Conservation (phyloP, 352 stramenopile genomes). For the Phytophthora multivora region DNA sequence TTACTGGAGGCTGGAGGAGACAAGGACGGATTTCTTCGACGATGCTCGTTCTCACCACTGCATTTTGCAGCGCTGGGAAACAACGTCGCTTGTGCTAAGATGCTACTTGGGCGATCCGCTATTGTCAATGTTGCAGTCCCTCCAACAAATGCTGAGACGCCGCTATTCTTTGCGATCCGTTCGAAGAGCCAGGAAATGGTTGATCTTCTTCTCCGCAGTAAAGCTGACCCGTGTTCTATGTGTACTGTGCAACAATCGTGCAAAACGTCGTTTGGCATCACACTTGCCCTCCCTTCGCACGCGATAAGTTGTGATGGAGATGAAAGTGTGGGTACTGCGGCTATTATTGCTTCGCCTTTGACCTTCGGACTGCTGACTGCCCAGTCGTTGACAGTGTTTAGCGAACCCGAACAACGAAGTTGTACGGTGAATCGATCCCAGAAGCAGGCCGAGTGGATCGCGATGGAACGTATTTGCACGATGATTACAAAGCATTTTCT, state of each 20-base stretch:
- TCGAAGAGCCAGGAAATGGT: constrained; percentile 55
- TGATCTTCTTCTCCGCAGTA: constrained; percentile 45
- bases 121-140: constrained; percentile 47
- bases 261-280: constrained; percentile 46
- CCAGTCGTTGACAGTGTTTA: constrained; percentile 33
- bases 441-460: constrained; percentile 43
- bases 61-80: constrained; percentile 60
- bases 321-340: neutral
- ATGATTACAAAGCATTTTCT: constrained; percentile 42
- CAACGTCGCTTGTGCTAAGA: constrained; percentile 45
- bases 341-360: constrained; percentile 44
- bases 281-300: constrained; percentile 2
- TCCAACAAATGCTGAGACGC: constrained; percentile 43
- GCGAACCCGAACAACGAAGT: constrained; percentile 19
- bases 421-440: constrained; percentile 20
- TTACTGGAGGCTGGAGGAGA: constrained; percentile 55
- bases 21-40: constrained; percentile 37
- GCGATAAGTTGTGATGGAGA: neutral
- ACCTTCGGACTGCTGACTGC: constrained; percentile 54
- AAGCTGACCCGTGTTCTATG: constrained; percentile 43
- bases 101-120: constrained; percentile 42
- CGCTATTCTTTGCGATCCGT: constrained; percentile 66
- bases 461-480: constrained; percentile 45
- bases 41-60: constrained; percentile 56
- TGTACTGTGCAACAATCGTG: constrained; percentile 45